Base-by-base conservation (phyloP, 768 basidiomycete genomes). In the Russula virescens region DNA sequence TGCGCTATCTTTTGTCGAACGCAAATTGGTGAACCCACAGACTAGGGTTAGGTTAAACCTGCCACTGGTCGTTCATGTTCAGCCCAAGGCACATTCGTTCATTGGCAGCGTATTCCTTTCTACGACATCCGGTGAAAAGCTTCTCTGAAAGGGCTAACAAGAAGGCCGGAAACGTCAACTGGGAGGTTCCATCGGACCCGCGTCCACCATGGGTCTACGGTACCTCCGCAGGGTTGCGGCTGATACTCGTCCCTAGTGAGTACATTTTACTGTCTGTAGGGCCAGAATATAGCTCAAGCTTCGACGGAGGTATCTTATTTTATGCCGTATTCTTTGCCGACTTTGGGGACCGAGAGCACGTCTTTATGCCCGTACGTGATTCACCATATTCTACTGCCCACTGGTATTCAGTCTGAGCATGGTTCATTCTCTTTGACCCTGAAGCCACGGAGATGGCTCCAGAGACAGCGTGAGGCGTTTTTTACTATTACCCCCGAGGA, bases 401-500 rank as follows among this genome's bases (percentile, higher is more conserved):
- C n/a, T n/a, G n/a, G 38, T 11, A 46, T 2, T 18, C n/a, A 38
- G 55, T 51, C 58, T 66, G 42, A 64, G 9, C n/a, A 8, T 21
- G 5, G 31, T 8, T 8, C 28, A 19, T 42, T 38, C 1, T 40
- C 21, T 38, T 34, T 21, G 35, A 34, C 23, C 23, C 1, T 60
- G 43, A 61, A 88, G 85, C 72, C 80, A 35, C 79, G 87, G 49
- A 78, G 84, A 70, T 89, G 86, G 87, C 74, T 78, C 19, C 74
- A 73, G 13, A 69, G 73, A 55, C 76, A 79, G 60, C 79, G 78
- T 59, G 79, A 79, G 28, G 75, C 77, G 2, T 81, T 87, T 71
- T 80, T 86, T 61, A 78, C 81, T 5, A 76, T 87, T 7, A 81
- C 86, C 21, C 78, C 84, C 1, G 83, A 79, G 53, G 85, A 89